These are phyloP conservation scores for Paracamarosporium sp. DNA, from an alignment of 2,329 filamentous ascomycete genomes.

Conservation along the genomic window DNA sequence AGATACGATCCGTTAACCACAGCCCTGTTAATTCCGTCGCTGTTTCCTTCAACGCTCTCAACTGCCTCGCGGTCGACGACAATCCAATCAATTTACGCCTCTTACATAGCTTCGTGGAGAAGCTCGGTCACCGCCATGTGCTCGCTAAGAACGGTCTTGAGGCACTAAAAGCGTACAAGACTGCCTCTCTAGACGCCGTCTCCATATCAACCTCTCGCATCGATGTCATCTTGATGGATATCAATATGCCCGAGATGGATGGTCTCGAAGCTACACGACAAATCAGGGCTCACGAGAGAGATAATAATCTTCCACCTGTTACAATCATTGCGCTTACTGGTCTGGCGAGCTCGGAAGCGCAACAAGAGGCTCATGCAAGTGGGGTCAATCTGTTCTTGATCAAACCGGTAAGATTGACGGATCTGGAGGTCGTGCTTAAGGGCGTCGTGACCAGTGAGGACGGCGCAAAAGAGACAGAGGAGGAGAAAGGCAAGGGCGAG, in stretches of 20 bases:
- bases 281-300: slow-evolving; percentile 55
- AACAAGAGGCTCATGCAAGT: slow-evolving; percentile 58
- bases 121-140: slow-evolving; percentile 39
- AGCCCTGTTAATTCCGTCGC: slow-evolving; percentile 25
- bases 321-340: slow-evolving; percentile 62
- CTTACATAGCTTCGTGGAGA: slow-evolving; percentile 44
- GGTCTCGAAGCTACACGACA: slow-evolving; percentile 49
- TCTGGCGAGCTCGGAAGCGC: slow-evolving; percentile 57
- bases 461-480: background rate
- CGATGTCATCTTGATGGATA: slow-evolving; percentile 45
- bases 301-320: slow-evolving; percentile 49
- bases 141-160: slow-evolving; percentile 46
- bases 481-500: background rate
- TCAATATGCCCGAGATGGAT: slow-evolving; percentile 48
- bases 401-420: slow-evolving; percentile 57
- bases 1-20: slow-evolving; percentile 27
- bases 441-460: slow-evolving; percentile 38
- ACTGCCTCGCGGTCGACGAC: slow-evolving; percentile 48
- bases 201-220: slow-evolving; percentile 17
- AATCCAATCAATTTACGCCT: slow-evolving; percentile 49
- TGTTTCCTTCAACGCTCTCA: slow-evolving; percentile 27
- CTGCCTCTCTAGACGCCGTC: slow-evolving; percentile 11
- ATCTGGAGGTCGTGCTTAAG: slow-evolving; percentile 50
- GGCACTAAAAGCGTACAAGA: slow-evolving; percentile 41
- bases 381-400: slow-evolving; percentile 64